A percentile compares a stretch with the other conserved stretches of the same genome.
These are phyloP conservation scores for Magnaporthiopsis rhizophila DNA, from an alignment of 2,329 filamentous ascomycete genomes.

Conservation along the genomic window DNA sequence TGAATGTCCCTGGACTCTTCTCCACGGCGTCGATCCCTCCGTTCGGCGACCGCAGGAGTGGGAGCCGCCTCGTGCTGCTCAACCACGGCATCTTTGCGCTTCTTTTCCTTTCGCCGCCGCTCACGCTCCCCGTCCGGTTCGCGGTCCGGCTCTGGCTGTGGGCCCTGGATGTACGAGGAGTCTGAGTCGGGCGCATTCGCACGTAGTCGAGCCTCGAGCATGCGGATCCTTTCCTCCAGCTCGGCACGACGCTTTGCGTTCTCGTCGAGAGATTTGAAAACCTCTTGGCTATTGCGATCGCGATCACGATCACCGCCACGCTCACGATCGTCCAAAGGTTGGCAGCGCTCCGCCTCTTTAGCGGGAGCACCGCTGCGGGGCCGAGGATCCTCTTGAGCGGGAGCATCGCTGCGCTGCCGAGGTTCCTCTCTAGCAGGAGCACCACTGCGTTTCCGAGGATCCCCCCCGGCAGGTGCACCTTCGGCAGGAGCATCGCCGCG, in stretches of 20 bases:
- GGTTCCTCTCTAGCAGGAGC: too few relatives aligned
- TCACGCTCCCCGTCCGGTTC: conserved; percentile 8
- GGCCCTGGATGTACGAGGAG: neutral
- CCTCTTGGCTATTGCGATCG: conserved; percentile 15
- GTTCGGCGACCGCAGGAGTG: neutral
- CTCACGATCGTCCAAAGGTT: conserved; percentile 16
- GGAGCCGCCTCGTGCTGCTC: conserved; percentile 3
- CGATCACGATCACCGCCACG: conserved; percentile 16
- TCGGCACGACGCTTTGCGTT: conserved; percentile 12
- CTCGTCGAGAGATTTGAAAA: conserved; percentile 15
- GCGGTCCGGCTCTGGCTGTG: neutral
- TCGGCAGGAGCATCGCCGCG: too few relatives aligned
- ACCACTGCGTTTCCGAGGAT: too few relatives aligned
- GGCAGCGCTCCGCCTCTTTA: conserved; percentile 15
- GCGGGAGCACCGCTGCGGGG: conserved; percentile 8
- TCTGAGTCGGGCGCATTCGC: neutral
- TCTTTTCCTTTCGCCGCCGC: conserved; percentile 5
- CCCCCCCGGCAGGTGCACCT: too few relatives aligned
- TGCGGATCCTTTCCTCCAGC: conserved; percentile 5
- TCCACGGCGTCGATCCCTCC: neutral
- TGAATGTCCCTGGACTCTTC: neutral
- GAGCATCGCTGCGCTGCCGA: too few relatives aligned
- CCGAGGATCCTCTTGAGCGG: too few relatives aligned
- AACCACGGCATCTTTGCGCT: conserved; percentile 3
- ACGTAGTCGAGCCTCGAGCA: conserved; percentile 4